Evolutionary conservation across 306 rosid species (phyloP).

Genomic region (Gastrolobium bilobum): DNA sequence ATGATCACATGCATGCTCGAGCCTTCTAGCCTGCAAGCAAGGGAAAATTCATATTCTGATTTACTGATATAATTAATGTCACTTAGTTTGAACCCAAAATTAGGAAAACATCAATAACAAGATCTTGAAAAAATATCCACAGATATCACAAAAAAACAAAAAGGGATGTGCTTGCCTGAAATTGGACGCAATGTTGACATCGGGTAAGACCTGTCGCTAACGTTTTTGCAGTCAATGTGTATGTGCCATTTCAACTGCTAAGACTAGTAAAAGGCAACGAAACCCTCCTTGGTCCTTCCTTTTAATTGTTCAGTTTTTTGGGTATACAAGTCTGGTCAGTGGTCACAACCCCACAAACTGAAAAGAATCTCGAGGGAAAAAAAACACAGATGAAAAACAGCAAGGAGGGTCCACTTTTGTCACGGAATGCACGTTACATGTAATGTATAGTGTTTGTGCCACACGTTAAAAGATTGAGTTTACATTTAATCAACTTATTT

Average conservation of each 20-base stretch:
- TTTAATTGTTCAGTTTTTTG: conserved; percentile 1
- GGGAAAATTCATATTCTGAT: background rate
- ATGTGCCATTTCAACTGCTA: background rate
- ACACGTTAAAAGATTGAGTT: no score
- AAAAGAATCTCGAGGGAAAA: background rate
- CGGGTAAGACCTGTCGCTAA: background rate
- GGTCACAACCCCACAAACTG: conserved; percentile 9
- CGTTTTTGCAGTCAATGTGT: background rate
- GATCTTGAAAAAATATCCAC: background rate
- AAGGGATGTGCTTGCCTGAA: conserved; percentile 20
- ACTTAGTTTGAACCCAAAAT: background rate
- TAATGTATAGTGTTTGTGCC: no score
- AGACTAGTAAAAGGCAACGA: background rate
- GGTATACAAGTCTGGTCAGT: conserved; percentile 23
- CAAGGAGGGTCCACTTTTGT: no score
- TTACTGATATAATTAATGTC: no score
- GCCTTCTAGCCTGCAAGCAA: background rate
- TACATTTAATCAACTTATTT: no score
- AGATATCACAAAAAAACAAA: conserved; percentile 1
- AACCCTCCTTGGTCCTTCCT: background rate
- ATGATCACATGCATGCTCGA: background rate
- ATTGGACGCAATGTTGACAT: conserved; percentile 45
- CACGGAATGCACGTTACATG: no score
- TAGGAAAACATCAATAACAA: background rate
- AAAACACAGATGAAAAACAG: background rate